Conservation (phyloP, 306 rosid species). For the Styphnolobium japonicum region DNA sequence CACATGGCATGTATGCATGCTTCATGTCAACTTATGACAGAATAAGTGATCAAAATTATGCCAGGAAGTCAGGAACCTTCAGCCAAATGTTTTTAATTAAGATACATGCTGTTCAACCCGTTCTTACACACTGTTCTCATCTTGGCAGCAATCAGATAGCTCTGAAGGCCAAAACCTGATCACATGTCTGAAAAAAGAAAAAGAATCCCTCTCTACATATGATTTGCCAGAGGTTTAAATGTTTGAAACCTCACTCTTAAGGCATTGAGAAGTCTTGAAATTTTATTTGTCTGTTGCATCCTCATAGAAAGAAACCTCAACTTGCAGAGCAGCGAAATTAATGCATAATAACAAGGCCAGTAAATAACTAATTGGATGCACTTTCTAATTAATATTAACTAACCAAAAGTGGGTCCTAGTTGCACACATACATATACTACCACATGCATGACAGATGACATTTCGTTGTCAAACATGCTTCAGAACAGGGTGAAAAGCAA, state of each 20-base stretch:
- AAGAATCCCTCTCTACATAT: neutral
- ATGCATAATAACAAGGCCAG: neutral
- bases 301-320: neutral
- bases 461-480: neutral
- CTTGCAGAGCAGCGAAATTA: neutral
- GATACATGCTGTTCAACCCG: neutral
- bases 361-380: neutral
- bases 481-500: conserved; percentile 20
- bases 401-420: conserved; percentile 11
- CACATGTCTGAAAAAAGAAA: neutral
- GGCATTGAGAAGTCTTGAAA: neutral
- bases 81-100: neutral
- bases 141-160: neutral
- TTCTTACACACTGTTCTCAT: neutral
- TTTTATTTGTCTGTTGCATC: neutral
- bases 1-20: neutral
- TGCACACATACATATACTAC: neutral
- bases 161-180: neutral
- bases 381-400: neutral
- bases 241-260: neutral
- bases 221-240: neutral
- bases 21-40: neutral
- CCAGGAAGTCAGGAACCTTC: neutral
- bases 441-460: conserved; percentile 29
- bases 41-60: neutral